A percentile compares a stretch with the other conserved stretches of the same genome.
These are phyloP conservation scores for Picea sitchensis DNA, from an alignment of 75 land plant genomes.

Conservation along the genomic window DNA sequence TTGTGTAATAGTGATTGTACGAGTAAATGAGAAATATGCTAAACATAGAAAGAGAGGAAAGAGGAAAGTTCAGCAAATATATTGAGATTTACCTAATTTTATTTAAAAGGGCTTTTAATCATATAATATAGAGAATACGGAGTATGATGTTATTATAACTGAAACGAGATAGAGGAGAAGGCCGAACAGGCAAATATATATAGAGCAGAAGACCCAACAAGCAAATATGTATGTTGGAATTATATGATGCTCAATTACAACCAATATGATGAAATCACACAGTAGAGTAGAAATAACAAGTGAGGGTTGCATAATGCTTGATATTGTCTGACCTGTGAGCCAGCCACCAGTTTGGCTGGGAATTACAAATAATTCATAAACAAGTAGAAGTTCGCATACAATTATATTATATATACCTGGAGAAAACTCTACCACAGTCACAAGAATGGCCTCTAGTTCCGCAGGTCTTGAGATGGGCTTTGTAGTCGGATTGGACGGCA, in stretches of 20 bases:
- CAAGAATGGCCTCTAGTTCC: slow-evolving; percentile 98
- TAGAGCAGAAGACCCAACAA: neutral
- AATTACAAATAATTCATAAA: neutral
- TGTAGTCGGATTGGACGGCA: slow-evolving; percentile 96
- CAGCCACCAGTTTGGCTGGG: neutral
- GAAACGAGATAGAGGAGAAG: neutral
- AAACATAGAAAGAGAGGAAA: too few species aligned
- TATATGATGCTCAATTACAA: too few species aligned
- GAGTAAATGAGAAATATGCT: too few species aligned
- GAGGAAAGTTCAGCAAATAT: too few species aligned
- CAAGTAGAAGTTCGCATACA: neutral
- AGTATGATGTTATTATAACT: neutral
- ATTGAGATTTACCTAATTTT: too few species aligned
- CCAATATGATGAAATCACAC: neutral
- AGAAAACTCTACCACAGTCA: slow-evolving; percentile 96
- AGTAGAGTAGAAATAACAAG: too few species aligned
- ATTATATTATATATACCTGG: slow-evolving; percentile 42
- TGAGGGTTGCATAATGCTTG: neutral
- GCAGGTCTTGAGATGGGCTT: slow-evolving; percentile 96
- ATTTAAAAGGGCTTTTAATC: too few species aligned
- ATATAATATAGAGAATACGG: too few species aligned
- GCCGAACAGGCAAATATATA: neutral
- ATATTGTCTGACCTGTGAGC: neutral
- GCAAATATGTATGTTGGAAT: too few species aligned
- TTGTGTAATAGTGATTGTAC: too few species aligned